These are phyloP conservation scores for Aphanoascus verrucosus DNA, from an alignment of 2,329 filamentous ascomycete genomes.

Conservation along the genomic window DNA sequence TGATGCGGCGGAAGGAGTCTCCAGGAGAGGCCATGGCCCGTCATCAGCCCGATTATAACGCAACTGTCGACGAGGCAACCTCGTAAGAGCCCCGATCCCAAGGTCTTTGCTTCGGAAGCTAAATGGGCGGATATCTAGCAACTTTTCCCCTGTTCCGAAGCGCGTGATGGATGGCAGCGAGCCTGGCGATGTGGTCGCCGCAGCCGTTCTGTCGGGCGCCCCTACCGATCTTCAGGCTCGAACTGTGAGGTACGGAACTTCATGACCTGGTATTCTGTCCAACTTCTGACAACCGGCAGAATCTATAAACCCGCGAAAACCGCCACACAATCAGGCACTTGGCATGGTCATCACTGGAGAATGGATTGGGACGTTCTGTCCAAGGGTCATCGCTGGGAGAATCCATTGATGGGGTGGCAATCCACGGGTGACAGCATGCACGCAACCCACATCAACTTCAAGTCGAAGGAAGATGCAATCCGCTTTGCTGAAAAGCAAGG, in stretches of 20 bases:
- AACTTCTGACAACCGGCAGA: slow-evolving; percentile 39
- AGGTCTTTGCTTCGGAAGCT: slow-evolving; percentile 8
- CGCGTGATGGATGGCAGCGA: slow-evolving; percentile 86
- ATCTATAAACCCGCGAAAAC: slow-evolving; percentile 88
- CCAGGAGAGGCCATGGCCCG: slow-evolving; percentile 43
- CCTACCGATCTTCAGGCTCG: slow-evolving; percentile 88
- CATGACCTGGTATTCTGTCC: not conserved
- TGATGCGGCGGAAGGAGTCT: slow-evolving; percentile 43
- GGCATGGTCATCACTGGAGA: slow-evolving; percentile 76
- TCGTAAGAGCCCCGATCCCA: slow-evolving; percentile 51
- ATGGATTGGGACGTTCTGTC: slow-evolving; percentile 96
- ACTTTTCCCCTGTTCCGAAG: slow-evolving; percentile 84
- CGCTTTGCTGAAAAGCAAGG: slow-evolving; percentile 96
- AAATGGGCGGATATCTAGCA: slow-evolving; percentile 50
- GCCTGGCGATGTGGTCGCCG: slow-evolving; percentile 60
- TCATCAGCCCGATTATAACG: slow-evolving; percentile 72
- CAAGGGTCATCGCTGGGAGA: slow-evolving; percentile 97
- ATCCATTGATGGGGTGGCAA: slow-evolving; percentile 96
- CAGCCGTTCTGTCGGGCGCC: slow-evolving; percentile 80
- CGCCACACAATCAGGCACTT: slow-evolving; percentile 89
- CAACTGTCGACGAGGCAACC: slow-evolving; percentile 73
- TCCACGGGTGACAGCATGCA: slow-evolving; percentile 93
- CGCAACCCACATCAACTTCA: slow-evolving; percentile 82
- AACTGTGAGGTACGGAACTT: slow-evolving; percentile 67
- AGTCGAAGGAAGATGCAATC: slow-evolving; percentile 87